These are phyloP conservation scores for Abelmoschus esculentus DNA, from an alignment of 345 rosid genomes.

Conservation along the genomic window DNA sequence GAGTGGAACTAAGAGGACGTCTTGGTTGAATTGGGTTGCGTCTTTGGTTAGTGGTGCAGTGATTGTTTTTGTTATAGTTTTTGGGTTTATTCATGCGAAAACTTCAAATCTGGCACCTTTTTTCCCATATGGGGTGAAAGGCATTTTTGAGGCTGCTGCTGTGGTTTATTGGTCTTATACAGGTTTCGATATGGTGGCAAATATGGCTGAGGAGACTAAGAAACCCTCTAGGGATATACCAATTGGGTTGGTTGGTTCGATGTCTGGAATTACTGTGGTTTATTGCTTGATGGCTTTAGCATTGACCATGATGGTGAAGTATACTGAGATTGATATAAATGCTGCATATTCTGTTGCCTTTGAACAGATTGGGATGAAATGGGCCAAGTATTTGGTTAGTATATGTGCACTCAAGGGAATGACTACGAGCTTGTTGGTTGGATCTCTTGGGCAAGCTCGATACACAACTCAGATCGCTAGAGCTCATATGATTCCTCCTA, in stretches of 20 bases:
- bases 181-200: slow-evolving; percentile 92
- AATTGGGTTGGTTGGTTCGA: slow-evolving; percentile 70
- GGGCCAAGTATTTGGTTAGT: slow-evolving; percentile 87
- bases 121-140: slow-evolving; percentile 55
- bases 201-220: slow-evolving; percentile 94
- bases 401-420: slow-evolving; percentile 86
- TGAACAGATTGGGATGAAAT: slow-evolving; percentile 73
- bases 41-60: slow-evolving; percentile 43
- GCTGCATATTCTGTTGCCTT: slow-evolving; percentile 84
- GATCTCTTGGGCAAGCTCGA: slow-evolving; percentile 88
- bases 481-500: slow-evolving; percentile 92
- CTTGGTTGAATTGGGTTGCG: slow-evolving; percentile 58
- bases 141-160: slow-evolving; percentile 68
- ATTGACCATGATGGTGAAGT: slow-evolving; percentile 70
- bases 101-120: slow-evolving; percentile 60
- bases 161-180: slow-evolving; percentile 94
- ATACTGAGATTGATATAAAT: slow-evolving; percentile 55
- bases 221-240: slow-evolving; percentile 88
- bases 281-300: slow-evolving; percentile 90
- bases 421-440: slow-evolving; percentile 82
- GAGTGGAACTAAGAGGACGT: slow-evolving; percentile 69
- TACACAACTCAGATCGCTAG: slow-evolving; percentile 92
- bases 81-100: slow-evolving; percentile 64
- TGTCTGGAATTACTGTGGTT: slow-evolving; percentile 68
- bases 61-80: slow-evolving; percentile 52